Base-by-base conservation (phyloP, 495 filamentous ascomycete genomes). In the Trichoderma orchidacearum region DNA sequence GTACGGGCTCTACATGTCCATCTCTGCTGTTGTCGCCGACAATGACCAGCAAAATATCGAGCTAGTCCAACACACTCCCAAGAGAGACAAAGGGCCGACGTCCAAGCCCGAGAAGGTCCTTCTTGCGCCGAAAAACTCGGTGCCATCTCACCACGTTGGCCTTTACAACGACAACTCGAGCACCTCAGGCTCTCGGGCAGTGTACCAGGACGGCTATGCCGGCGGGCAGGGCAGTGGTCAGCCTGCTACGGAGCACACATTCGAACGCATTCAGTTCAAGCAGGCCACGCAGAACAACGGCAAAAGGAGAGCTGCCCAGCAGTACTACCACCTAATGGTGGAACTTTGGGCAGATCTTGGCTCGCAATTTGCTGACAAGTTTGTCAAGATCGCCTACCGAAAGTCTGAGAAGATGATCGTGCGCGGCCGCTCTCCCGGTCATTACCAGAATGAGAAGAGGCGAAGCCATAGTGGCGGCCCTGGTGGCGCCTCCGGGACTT, bases 181-280 rank as follows among this genome's bases (percentile, higher is more conserved):
- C 36, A 45, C 69, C 13, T 68, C 66, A 51, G 60, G 59, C 41
- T 53, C 60, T 36, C 60, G 69, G 36, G 36, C 36, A 53, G 18
- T 36, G 30, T 55, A 34, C 30, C 53, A 30, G n/a, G 53, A 55
- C 27, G 53, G 53, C 31, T 55, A 34, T 17, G 53, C 18, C 28
- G n/a, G 54, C 64, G 29, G 70, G 62, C 62, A 67, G 30, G 57
- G 61, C 27, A 76, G 69, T 36, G 69, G 66, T 17, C 69, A 70
- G 54, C 60, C 58, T 53, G 74, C 77, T 4, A 75, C 66, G 30
- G 78, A 81, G 65, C 79, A 82, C 54, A 87, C 85, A 1, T 97
- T 96, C 64, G 91, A 96, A 62, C 83, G 92, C 2, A 95, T 96
- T 41, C 92, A 97, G 63, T 97, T 97, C 76, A 95, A 95, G 66